Percentiles rank a stretch among this genome's conserved stretches.
Conservation (phyloP, 2,329 filamentous ascomycete genomes). For the Neurospora sp. region DNA sequence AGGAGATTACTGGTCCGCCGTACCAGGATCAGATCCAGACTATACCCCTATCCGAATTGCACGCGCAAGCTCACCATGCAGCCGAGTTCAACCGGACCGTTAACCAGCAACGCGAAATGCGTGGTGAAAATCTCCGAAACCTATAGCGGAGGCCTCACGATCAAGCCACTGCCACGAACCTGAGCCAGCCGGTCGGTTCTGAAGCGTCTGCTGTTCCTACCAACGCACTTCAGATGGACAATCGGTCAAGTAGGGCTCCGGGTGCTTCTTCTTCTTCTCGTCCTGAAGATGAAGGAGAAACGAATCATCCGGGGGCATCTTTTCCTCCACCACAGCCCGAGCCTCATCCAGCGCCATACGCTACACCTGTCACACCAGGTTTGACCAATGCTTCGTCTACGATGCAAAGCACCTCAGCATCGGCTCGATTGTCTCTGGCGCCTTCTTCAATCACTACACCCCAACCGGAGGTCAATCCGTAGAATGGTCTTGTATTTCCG, state of each 20-base stretch:
- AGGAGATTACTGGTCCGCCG: slow-evolving; percentile 77
- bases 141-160: slow-evolving; percentile 81
- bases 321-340: not conserved
- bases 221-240: slow-evolving; percentile 13
- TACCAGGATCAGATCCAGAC: slow-evolving; percentile 82
- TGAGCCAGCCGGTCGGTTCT: slow-evolving; percentile 36
- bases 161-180: slow-evolving; percentile 44
- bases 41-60: slow-evolving; percentile 65
- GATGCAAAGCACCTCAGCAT: too few species aligned
- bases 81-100: slow-evolving; percentile 85
- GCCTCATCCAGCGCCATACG: not conserved
- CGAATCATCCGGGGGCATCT: not conserved
- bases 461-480: not conserved
- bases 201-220: slow-evolving; percentile 35
- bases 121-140: slow-evolving; percentile 68
- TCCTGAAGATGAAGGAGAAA: not conserved
- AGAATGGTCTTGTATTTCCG: not conserved
- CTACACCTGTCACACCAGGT: too few species aligned
- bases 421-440: not conserved
- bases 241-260: not conserved
- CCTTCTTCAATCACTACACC: not conserved
- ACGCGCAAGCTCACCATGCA: slow-evolving; percentile 77
- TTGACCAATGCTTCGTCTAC: too few species aligned
- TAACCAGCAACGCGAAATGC: slow-evolving; percentile 68
- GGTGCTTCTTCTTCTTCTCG: not conserved